Base-by-base conservation (phyloP, 495 filamentous ascomycete species). In the Penicillium mononematosum region DNA sequence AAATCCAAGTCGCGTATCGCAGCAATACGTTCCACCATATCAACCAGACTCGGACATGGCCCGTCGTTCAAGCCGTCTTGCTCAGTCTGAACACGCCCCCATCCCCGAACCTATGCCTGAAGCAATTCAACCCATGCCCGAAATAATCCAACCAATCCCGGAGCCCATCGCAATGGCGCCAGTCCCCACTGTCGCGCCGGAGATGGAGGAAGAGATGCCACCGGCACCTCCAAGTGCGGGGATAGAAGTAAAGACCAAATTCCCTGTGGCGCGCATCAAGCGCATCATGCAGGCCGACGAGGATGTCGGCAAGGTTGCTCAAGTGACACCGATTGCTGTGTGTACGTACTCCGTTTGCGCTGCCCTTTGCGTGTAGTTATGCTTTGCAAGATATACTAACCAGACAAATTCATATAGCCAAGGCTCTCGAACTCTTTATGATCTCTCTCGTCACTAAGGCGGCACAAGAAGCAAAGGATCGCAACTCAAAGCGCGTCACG, bases 251-350 rank as follows among this genome's bases (percentile, higher is more conserved):
- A 90, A 85, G 72, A 97, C 92, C 20, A 96, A 97, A 60, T 99
- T 99, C 65, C 94, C 94, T 4, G 96, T 97, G 32, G 94, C 94
- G 55, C 84, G 94, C 48, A 99, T 98, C 72, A 99, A 99, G 83
- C 88, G 94, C 50, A 98, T 99, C 59, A 98, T 99, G 94, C 94
- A 99, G 73, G 94, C 94, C 7, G 94, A 99, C 67, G 94, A 99
- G 66, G 94, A 99, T 73, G 92, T 99, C 2, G 94, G 94, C 41
- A 99, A 99, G 75, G 95, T 99, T 4, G 91, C 94, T 8, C 95
- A 98, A 73, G 93, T 96, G 22, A 96, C 92, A 5, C 92, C 92
- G 3, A 92, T 95, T 64, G 92, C 89, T 46, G 92, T 97, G 50
- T 91, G 91, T 86, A 82, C 56, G 83, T 85, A 10, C 12, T 31